phyloP scores from a whole-genome alignment of 2,329 filamentous ascomycete species.

The Metarhizium brunneum region DNA sequence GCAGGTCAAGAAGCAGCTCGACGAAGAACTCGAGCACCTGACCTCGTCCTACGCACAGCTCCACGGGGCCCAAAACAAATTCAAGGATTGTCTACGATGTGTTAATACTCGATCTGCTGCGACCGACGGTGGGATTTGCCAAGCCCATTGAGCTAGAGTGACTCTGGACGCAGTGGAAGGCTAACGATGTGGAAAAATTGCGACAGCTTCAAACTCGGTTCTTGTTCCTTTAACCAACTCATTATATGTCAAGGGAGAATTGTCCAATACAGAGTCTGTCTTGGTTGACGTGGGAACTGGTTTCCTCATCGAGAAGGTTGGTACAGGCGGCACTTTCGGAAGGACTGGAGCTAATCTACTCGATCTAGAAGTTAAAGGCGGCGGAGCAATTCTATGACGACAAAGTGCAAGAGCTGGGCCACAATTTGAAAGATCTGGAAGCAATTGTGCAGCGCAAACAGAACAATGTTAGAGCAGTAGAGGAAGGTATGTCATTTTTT shows the following conservation, averaged over 20 bases:
- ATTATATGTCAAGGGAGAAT: constrained; percentile 79
- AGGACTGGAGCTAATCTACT: constrained; percentile 4
- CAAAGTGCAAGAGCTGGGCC: constrained; percentile 43
- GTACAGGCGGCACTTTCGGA: background rate
- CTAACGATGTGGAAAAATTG: background rate
- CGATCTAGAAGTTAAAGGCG: constrained; percentile 38
- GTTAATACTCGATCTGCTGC: constrained; percentile 42
- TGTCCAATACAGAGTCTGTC: constrained; percentile 66
- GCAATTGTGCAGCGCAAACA: constrained; percentile 60
- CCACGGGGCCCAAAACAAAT: constrained; percentile 81
- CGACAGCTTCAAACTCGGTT: constrained; percentile 41
- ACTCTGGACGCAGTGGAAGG: background rate
- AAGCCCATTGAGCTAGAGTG: background rate
- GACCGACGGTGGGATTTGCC: constrained; percentile 17
- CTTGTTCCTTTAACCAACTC: constrained; percentile 93
- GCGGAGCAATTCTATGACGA: constrained; percentile 47
- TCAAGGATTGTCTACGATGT: constrained; percentile 77
- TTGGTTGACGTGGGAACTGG: constrained; percentile 91
- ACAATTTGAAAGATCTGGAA: constrained; percentile 48
- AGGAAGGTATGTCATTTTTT: constrained; percentile 56
- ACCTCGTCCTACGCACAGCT: constrained; percentile 85
- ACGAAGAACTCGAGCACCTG: constrained; percentile 91
- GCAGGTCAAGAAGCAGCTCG: constrained; percentile 90
- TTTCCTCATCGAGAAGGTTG: constrained; percentile 87
- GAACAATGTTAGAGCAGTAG: constrained; percentile 73